These are phyloP conservation scores for Pseudogymnoascus sp. DNA, from an alignment of 2,329 filamentous ascomycete species.

Conservation along the genomic window DNA sequence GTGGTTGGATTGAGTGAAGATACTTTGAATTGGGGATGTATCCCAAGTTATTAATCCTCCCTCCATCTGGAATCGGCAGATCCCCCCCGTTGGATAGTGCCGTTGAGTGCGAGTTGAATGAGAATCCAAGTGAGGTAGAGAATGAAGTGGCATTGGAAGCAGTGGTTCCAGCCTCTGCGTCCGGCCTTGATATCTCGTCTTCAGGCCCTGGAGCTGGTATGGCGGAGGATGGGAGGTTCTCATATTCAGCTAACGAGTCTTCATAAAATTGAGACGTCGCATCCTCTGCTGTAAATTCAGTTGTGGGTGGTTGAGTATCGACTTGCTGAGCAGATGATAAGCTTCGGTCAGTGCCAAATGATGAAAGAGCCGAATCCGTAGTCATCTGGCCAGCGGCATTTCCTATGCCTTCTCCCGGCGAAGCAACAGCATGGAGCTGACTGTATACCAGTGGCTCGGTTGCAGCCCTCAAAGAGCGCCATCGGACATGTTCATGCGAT, in stretches of 20 bases:
- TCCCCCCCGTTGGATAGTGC: conserved; percentile 1
- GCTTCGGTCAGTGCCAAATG: neutral
- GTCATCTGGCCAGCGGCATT: conserved; percentile 43
- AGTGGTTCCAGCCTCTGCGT: conserved; percentile 24
- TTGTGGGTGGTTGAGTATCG: conserved; percentile 14
- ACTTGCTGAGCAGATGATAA: conserved; percentile 20
- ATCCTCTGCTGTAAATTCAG: conserved; percentile 23
- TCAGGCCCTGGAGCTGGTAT: conserved; percentile 26
- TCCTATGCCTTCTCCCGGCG: conserved; percentile 27
- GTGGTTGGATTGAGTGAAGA: conserved; percentile 61
- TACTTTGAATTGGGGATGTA: conserved; percentile 62
- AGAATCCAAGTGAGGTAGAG: neutral
- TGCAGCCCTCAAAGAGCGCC: conserved; percentile 45
- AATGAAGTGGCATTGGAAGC: conserved; percentile 34
- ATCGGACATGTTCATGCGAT: conserved; percentile 27
- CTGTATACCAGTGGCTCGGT: conserved; percentile 41
- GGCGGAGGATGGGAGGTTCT: conserved; percentile 57
- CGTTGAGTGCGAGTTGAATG: conserved; percentile 27
- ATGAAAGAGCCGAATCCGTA: conserved; percentile 31
- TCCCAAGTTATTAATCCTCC: conserved; percentile 53
- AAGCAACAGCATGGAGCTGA: conserved; percentile 39
- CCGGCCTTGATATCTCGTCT: neutral
- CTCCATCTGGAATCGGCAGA: conserved; percentile 19
- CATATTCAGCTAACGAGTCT: conserved; percentile 65
- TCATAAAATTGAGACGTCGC: conserved; percentile 63